Evolutionary conservation across 2,329 filamentous ascomycete species (phyloP), one percentile per base, ranked within the genome.

Genomic region (Hypomyces rosellus): DNA sequence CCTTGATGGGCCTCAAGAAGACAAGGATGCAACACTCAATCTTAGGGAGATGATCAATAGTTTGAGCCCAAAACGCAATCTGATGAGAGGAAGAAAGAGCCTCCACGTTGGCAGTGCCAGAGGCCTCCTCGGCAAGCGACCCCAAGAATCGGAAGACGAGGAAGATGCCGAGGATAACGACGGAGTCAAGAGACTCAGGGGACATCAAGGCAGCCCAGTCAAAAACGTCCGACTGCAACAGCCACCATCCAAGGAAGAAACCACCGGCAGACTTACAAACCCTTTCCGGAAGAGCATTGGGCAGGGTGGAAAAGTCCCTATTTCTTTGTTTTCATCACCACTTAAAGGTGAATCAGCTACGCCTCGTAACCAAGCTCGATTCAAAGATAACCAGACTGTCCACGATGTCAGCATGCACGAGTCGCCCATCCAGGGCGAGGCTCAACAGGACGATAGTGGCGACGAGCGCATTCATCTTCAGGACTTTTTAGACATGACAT

Each of bases 401-500:
- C 65, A 68, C 34, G 71, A 71, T 6, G 62, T 76, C 48, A 68
- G 73, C 55, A 71, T 76, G 44, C 63, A 75, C n/a, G 64, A 76
- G 33, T 59, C 68, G 13, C 59, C 65, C 45, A 59, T 66, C n/a
- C 61, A 70, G 45, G 63, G 74, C 51, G 70, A 73, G 16, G 62
- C 61, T 2, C 68, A 76, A 40, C 59, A 74, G 46, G 66, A 71
- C 5, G 77, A 81, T n/a, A 74, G 74, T 16, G 66, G 74, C 12
- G 75, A 78, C 16, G 63, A 84, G 22, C 77, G 76, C 18, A 90
- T 96, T 48, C 86, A 91, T 42, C 75, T 99, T 3, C 89, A 96
- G 59, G 88, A 96, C 48, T 99, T 99, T 69, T 73, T 99, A 41
- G 89, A 95, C 55, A 84, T 96, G 82, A 96, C 92, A 2, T 95